phyloP scores from a whole-genome alignment of 2,329 filamentous ascomycete species.

The Colletotrichum aenigma region DNA sequence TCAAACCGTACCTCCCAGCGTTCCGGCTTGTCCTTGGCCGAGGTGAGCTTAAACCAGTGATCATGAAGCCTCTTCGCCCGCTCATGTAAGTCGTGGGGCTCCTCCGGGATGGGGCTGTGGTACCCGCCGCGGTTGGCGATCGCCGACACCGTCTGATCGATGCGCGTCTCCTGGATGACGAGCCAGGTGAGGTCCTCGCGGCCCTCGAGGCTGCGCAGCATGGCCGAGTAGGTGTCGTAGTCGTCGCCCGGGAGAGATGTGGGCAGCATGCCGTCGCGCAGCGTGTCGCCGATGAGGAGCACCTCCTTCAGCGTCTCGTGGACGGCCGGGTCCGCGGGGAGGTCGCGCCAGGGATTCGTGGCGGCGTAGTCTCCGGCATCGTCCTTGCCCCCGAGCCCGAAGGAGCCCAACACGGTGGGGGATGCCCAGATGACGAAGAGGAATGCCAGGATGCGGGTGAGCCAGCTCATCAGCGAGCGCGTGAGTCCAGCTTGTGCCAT shows the following conservation, averaged over 20 bases:
- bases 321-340: slow-evolving; percentile 1
- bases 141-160: slow-evolving; percentile 3
- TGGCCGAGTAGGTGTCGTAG: slow-evolving; percentile 2
- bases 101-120: slow-evolving; percentile 10
- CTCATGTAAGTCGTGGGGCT: slow-evolving; percentile 10
- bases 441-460: not conserved
- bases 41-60: slow-evolving; percentile 1
- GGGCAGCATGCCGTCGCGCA: slow-evolving; percentile 13
- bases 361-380: not conserved
- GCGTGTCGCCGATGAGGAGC: slow-evolving; percentile 12
- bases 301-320: not conserved
- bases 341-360: slow-evolving; percentile 20
- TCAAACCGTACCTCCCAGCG: slow-evolving; percentile 6
- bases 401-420: not conserved
- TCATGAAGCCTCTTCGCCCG: not conserved
- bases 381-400: not conserved
- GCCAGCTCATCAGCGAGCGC: not conserved
- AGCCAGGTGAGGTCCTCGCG: slow-evolving; percentile 13
- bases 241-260: slow-evolving; percentile 6
- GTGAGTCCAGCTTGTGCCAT: slow-evolving; percentile 1
- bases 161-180: slow-evolving; percentile 4
- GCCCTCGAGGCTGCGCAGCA: slow-evolving; percentile 15
- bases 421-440: not conserved
- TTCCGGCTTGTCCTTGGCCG: slow-evolving; percentile 1
- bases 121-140: slow-evolving; percentile 12